Evolutionary conservation across 306 rosid species (phyloP).

Genomic region (Dalbergia oliveri): DNA sequence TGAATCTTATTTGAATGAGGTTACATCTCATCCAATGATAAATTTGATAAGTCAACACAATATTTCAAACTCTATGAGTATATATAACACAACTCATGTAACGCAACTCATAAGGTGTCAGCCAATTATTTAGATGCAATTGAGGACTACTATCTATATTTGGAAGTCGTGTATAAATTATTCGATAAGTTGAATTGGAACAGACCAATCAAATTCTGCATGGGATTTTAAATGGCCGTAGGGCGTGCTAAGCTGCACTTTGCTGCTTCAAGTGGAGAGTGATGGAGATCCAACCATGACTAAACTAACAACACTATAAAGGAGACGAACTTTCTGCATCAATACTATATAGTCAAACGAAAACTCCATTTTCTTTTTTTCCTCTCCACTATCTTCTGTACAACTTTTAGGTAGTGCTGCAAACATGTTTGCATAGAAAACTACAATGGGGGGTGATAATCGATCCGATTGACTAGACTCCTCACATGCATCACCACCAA

Average conservation of each 20-base stretch:
- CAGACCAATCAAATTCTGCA: constrained; percentile 18
- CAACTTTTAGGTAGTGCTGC: constrained; percentile 45
- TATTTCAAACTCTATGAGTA: too few species aligned
- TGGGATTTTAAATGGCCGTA: constrained; percentile 7
- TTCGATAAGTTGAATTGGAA: neutral
- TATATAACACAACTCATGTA: too few species aligned
- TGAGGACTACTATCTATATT: neutral
- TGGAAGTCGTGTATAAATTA: neutral
- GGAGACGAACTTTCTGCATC: constrained; percentile 42
- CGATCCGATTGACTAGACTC: constrained; percentile 36
- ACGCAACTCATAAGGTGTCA: too few species aligned
- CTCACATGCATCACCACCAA: constrained; percentile 50
- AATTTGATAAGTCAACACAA: too few species aligned
- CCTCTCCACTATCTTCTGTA: constrained; percentile 33
- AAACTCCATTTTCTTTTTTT: neutral
- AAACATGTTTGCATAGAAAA: constrained; percentile 44
- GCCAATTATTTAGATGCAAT: neutral
- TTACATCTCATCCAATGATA: too few species aligned
- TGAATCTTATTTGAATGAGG: too few species aligned
- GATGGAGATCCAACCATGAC: constrained; percentile 46
- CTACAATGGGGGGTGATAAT: constrained; percentile 31
- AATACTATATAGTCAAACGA: constrained; percentile 43
- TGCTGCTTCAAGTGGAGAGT: constrained; percentile 48
- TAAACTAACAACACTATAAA: constrained; percentile 23
- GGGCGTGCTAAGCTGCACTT: constrained; percentile 38